These are phyloP conservation scores for Xylariales sp. DNA, from an alignment of 2,329 filamentous ascomycete species.

Conservation along the genomic window DNA sequence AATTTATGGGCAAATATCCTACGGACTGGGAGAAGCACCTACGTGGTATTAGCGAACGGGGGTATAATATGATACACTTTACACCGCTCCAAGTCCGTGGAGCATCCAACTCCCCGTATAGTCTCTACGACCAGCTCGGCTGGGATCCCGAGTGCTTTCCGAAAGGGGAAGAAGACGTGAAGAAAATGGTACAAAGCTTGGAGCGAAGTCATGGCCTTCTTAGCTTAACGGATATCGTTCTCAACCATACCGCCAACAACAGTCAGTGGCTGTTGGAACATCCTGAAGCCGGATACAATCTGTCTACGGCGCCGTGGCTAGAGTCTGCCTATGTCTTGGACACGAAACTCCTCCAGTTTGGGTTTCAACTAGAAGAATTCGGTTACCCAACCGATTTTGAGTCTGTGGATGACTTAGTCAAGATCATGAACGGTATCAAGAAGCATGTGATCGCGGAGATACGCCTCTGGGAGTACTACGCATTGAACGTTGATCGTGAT, in stretches of 20 bases:
- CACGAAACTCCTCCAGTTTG: conserved; percentile 66
- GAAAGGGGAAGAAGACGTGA: conserved; percentile 76
- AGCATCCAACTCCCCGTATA: conserved; percentile 93
- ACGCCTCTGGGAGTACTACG: conserved; percentile 91
- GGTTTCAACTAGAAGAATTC: conserved; percentile 64
- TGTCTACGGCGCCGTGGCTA: conserved; percentile 80
- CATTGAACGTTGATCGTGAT: conserved; percentile 72
- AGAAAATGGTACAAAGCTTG: conserved; percentile 72
- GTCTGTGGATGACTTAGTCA: conserved; percentile 66
- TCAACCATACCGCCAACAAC: conserved; percentile 97
- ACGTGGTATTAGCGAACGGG: conserved; percentile 79
- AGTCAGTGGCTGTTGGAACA: conserved; percentile 91
- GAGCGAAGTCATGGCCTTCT: conserved; percentile 81
- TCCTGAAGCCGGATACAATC: conserved; percentile 92
- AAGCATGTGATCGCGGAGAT: conserved; percentile 72
- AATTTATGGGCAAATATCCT: conserved; percentile 95
- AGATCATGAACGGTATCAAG: conserved; percentile 82
- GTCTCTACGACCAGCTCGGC: conserved; percentile 83
- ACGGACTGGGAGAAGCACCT: conserved; percentile 87
- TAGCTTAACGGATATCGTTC: conserved; percentile 91
- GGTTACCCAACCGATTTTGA: conserved; percentile 74
- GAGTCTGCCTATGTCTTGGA: conserved; percentile 61
- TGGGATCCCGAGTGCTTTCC: conserved; percentile 85
- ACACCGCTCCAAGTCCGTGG: conserved; percentile 88
- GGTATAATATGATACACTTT: conserved; percentile 99